These are phyloP conservation scores for Trichoderma gamsii DNA, from an alignment of 495 filamentous ascomycete genomes.

Conservation along the genomic window DNA sequence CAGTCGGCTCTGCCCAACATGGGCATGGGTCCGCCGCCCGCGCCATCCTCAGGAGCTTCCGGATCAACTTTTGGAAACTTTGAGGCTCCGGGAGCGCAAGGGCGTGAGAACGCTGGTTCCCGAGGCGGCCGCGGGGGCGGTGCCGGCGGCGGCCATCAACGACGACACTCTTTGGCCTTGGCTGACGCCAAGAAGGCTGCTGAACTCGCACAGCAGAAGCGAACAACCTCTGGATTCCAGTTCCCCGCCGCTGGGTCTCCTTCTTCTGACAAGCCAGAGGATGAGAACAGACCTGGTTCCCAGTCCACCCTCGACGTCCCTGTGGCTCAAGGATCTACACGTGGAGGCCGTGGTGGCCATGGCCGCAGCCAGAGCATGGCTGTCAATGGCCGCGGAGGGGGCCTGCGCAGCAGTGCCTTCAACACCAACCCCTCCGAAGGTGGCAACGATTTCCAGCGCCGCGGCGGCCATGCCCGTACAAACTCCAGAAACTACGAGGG, in stretches of 20 bases:
- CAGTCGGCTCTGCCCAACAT: constrained; percentile 94
- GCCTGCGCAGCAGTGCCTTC: constrained; percentile 36
- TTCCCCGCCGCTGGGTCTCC: constrained; percentile 76
- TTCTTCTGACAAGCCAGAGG: constrained; percentile 46
- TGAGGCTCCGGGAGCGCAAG: constrained; percentile 56
- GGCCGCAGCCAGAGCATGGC: constrained; percentile 60
- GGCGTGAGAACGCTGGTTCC: constrained; percentile 61
- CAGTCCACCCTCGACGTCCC: constrained; percentile 41
- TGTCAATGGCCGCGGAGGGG: constrained; percentile 47
- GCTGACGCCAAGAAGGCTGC: constrained; percentile 97
- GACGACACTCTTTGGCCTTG: constrained; percentile 89
- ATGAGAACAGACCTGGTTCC: constrained; percentile 41
- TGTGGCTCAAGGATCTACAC: constrained; percentile 43
- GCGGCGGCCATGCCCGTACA: constrained; percentile 70
- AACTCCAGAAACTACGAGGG: constrained; percentile 91
- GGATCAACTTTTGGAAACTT: constrained; percentile 76
- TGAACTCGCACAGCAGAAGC: constrained; percentile 92
- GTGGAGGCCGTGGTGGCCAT: constrained; percentile 47
- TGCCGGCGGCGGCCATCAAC: constrained; percentile 73
- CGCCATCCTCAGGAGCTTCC: constrained; percentile 91
- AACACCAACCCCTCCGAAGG: constrained; percentile 30
- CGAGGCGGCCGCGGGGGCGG: constrained; percentile 71
- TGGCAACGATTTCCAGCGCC: constrained; percentile 59
- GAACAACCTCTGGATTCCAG: constrained; percentile 88
- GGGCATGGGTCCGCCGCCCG: constrained; percentile 87